Evolutionary conservation across 1,139 yeast genomes (phyloP).

Genomic region (Candida freyschussii): DNA sequence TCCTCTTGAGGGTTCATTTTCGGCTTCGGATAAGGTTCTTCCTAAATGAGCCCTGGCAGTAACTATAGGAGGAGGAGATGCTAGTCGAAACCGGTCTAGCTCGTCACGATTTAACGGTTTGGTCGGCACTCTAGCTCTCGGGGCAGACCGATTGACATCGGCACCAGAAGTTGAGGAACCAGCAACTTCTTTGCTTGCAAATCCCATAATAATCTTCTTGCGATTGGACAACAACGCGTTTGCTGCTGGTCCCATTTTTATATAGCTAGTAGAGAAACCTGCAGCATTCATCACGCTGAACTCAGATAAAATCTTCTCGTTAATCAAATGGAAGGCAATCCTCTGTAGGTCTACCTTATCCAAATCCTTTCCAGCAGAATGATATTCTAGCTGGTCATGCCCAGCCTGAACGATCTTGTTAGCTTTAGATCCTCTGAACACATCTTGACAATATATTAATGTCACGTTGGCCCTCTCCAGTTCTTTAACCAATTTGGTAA

Average conservation of each 20-base stretch:
- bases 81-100: conserved; percentile 15
- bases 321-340: conserved; percentile 69
- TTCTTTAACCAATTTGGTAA: conserved; percentile 53
- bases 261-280: conserved; percentile 81
- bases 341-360: conserved; percentile 72
- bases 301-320: conserved; percentile 66
- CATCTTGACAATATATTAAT: conserved; percentile 74
- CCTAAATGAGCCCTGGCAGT: conserved; percentile 28
- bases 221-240: conserved; percentile 40
- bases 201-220: conserved; percentile 44
- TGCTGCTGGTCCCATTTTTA: conserved; percentile 55
- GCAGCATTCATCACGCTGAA: conserved; percentile 64
- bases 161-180: conserved; percentile 8
- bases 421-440: conserved; percentile 69
- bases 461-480: conserved; percentile 65
- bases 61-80: conserved; percentile 22
- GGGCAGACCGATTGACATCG: not conserved
- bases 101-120: conserved; percentile 10
- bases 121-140: conserved; percentile 3
- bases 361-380: conserved; percentile 65
- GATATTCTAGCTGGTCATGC: conserved; percentile 53
- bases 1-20: conserved; percentile 6
- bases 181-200: conserved; percentile 23
- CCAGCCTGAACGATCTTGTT: conserved; percentile 59
- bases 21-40: conserved; percentile 23